Evolutionary conservation across 1,139 yeast genomes (phyloP), one percentile per base, ranked within the genome.

Genomic region (Geotrichum cucujoidarum): DNA sequence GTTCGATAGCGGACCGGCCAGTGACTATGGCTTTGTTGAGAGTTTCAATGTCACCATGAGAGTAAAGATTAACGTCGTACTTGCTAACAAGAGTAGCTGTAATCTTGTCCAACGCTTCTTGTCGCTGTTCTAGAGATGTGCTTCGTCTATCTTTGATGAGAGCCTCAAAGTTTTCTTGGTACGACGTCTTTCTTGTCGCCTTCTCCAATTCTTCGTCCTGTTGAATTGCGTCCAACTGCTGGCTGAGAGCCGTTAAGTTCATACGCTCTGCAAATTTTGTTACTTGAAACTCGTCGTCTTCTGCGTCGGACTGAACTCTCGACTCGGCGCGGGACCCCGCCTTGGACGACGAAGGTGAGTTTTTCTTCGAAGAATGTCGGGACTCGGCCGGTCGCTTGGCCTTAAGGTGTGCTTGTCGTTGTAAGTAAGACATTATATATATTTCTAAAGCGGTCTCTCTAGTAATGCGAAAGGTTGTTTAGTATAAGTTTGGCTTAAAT

Each of bases 41-140:
- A 11, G 54, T 49, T n/a, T 54, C 53, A 33, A 63, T 49, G 34
- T 61, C 54, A 14, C 51, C 49, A 27, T 49, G 51, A 10, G 50
- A 47, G 38, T 61, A 50, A 44, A 57, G 49, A 34, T 53, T 57
- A 2, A 70, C 70, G 43, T 62, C 70, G 45, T 63, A 65, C 50
- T 62, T 64, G 46, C 55, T 53, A 22, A 65, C 60, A 17, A 66
- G 46, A 10, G 56, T 55, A 1, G 59, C 47, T 20, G 62, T 47
- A 20, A 65, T 55, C 16, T 55, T 51, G 24, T 52, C 55, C 43
- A 66, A 50, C 2, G 70, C 69, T 46, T 61, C 56, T 46, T 66
- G 69, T 13, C 70, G 54, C 5, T 63, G 65, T 33, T 58, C 63
- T 17, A 60, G 55, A 3, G 68, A 60, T 7, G 65, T 58, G 40